phyloP scores from a whole-genome alignment of 169 alveolate genomes.

The Plasmodium relictum region DNA sequence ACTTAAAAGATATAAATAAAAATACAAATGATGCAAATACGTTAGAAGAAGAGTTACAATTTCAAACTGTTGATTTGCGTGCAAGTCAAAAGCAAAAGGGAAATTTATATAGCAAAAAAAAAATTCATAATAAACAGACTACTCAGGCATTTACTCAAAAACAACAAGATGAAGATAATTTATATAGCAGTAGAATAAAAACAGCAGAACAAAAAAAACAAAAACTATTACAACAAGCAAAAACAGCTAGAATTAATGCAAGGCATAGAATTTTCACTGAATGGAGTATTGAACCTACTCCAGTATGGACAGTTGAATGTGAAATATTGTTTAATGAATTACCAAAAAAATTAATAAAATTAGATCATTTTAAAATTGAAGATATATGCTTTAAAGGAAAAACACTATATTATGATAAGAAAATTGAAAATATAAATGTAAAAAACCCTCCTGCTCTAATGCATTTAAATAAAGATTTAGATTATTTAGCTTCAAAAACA shows the following conservation, averaged over 20 bases:
- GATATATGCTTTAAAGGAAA: conserved; percentile 92
- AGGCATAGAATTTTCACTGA: conserved; percentile 92
- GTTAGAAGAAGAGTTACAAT: conserved; percentile 85
- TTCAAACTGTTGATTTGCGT: conserved; percentile 87
- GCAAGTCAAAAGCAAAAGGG: conserved; percentile 80
- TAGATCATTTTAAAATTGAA: conserved; percentile 83
- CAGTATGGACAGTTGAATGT: conserved; percentile 90
- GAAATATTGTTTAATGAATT: conserved; percentile 90
- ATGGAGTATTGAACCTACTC: conserved; percentile 94
- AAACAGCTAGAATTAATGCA: conserved; percentile 87
- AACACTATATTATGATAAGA: conserved; percentile 87
- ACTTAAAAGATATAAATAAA: conserved; percentile 80
- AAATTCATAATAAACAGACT: conserved; percentile 82
- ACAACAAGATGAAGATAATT: conserved; percentile 86
- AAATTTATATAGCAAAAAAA: conserved; percentile 78
- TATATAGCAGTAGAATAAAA: conserved; percentile 83
- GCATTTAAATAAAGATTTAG: conserved; percentile 37
- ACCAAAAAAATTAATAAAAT: conserved; percentile 88
- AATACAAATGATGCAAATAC: conserved; percentile 75
- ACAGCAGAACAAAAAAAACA: conserved; percentile 86
- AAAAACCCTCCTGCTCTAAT: conserved; percentile 82
- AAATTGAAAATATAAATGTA: conserved; percentile 89
- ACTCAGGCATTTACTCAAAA: conserved; percentile 89
- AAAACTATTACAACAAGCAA: conserved; percentile 83
- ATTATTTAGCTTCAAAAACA: conserved; percentile 49